Evolutionary conservation across 2,329 filamentous ascomycete species (phyloP).

Genomic region (Pseudopithomyces maydicus): DNA sequence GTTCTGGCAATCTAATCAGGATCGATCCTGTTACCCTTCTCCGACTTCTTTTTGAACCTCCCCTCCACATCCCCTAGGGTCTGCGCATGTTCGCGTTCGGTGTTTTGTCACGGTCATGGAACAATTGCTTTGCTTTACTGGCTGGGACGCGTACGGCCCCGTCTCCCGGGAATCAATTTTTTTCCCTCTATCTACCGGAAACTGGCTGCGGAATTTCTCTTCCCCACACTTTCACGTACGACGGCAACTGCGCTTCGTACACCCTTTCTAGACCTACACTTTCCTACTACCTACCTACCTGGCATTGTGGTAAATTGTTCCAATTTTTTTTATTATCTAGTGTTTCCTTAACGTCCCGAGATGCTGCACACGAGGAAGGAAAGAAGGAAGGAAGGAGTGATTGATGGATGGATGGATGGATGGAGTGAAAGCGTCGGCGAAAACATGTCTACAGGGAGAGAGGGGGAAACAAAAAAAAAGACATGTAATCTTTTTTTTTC

Average conservation of each 20-base stretch:
- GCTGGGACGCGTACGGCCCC: conserved; percentile 30
- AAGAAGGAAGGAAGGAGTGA: too few species aligned
- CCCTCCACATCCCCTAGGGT: too few species aligned
- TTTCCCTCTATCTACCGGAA: too few species aligned
- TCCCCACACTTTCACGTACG: conserved; percentile 16
- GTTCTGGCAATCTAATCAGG: conserved; percentile 8
- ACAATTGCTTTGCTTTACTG: neutral
- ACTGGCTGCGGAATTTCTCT: conserved; percentile 14
- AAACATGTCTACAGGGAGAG: conserved; percentile 18
- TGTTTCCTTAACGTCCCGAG: conserved; percentile 16
- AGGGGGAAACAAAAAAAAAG: neutral
- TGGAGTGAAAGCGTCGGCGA: neutral
- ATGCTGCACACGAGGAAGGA: conserved; percentile 18
- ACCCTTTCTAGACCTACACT: conserved; percentile 30
- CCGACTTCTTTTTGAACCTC: neutral
- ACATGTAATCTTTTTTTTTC: too few species aligned
- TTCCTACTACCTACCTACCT: conserved; percentile 24
- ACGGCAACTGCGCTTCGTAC: conserved; percentile 14
- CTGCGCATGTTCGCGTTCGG: neutral
- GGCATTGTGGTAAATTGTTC: conserved; percentile 42
- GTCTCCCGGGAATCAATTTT: neutral
- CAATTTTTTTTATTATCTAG: conserved; percentile 21
- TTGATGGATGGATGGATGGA: neutral
- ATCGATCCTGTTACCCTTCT: conserved; percentile 22
- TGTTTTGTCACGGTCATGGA: neutral